Evolutionary conservation across 768 basidiomycete species (phyloP), one percentile per base, ranked within the genome.

Genomic region (Holtermannia corniformis): DNA sequence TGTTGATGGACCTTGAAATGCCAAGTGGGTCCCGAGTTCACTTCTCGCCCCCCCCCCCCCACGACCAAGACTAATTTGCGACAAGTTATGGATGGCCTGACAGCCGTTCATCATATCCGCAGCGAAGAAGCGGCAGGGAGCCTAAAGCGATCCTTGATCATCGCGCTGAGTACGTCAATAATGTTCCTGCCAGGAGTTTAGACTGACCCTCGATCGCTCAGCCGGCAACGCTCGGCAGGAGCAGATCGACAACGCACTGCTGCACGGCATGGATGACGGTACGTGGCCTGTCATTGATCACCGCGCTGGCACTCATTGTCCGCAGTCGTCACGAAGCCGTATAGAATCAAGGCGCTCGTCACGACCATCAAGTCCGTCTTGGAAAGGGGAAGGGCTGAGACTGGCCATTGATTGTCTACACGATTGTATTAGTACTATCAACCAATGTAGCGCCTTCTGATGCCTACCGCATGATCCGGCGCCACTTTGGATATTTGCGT

Each of bases 171-270:
- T 65, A 24, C 54, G 64, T 56, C 13, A 23, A 10, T 47, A 13
- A 19, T n/a, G n/a, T n/a, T n/a, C 45, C 4, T 49, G 11, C 4
- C 4, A 24, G 16, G n/a, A 32, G 5, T 11, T 5, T 20, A 5
- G 16, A 16, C 28, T 25, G 28, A n/a, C 12, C 5, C 41, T 51
- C 45, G 49, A 37, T 28, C 16, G 44, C 26, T 4, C 28, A 66
- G 64, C 70, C 24, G 70, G 70, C 14, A 71, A 71, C 50, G 70
- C 70, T 7, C 41, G 70, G 50, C 67, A 69, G 56, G 64, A 62
- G 4, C 69, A 71, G 45, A 68, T 71, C 41, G 67, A 68, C 41
- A 62, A 68, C n/a, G 67, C 67, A 2, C 57, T 60, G 49, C 56
- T 59, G 2, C 51, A 57, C n/a, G 69, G 69, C 1, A 68, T 71